Evolutionary conservation across 805 yeast genomes (phyloP).

Genomic region (Blastobotrys peoriensis): DNA sequence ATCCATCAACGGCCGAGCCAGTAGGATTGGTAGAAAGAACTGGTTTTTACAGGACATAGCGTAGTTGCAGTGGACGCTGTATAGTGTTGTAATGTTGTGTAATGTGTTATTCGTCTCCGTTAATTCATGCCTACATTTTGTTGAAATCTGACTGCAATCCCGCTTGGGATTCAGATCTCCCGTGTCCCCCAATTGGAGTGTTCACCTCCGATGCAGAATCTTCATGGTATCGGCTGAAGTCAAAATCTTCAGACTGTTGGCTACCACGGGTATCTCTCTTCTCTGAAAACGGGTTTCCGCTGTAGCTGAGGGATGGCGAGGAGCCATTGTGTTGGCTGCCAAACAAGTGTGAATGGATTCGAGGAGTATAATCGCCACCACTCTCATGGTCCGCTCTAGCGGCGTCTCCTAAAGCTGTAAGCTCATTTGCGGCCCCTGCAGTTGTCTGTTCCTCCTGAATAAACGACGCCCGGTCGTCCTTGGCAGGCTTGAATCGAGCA

Average conservation of each 20-base stretch:
- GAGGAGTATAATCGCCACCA: slow-evolving; percentile 42
- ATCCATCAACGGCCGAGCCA: neutral
- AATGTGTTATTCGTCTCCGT: too few relatives aligned
- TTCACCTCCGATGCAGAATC: neutral
- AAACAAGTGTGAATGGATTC: neutral
- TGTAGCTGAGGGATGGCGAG: neutral
- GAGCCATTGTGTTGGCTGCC: neutral
- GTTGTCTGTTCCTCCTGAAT: slow-evolving; percentile 38
- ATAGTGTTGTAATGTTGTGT: too few relatives aligned
- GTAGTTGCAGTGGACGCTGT: neutral
- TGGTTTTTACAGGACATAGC: neutral
- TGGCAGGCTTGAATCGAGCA: slow-evolving; percentile 80
- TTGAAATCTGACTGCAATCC: neutral
- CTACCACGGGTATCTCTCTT: slow-evolving; percentile 11
- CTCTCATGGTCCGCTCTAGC: slow-evolving; percentile 68
- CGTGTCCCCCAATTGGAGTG: neutral
- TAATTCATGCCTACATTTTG: too few relatives aligned
- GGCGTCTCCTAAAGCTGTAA: slow-evolving; percentile 71
- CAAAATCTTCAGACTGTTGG: neutral
- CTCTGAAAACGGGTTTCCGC: slow-evolving; percentile 12
- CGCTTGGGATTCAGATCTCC: neutral
- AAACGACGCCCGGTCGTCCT: slow-evolving; percentile 89
- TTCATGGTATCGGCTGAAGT: neutral
- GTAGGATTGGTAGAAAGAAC: too few relatives aligned
- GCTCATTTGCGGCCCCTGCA: slow-evolving; percentile 30